A percentile compares a stretch with the other conserved stretches of the same genome.
Conservation (phyloP, 2,329 filamentous ascomycete species). For the Cladophialophora bantiana region DNA sequence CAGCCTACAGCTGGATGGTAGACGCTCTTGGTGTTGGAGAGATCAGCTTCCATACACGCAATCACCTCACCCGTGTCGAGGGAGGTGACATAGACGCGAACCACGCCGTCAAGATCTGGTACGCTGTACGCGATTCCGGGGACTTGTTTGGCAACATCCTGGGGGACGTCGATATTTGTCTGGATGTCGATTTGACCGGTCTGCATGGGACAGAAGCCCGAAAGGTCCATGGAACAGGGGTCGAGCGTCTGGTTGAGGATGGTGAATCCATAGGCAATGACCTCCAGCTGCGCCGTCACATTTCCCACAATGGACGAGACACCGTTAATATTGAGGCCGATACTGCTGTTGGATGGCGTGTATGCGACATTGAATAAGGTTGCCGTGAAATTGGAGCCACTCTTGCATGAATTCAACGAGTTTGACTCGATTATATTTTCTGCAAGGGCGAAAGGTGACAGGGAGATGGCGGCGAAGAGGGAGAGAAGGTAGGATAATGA, state of each 20-base stretch:
- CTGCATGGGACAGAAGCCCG: conserved; percentile 89
- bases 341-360: conserved; percentile 69
- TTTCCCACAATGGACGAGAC: conserved; percentile 84
- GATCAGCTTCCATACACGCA: conserved; percentile 84
- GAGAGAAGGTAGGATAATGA: conserved; percentile 36
- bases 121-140: conserved; percentile 88
- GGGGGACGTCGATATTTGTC: conserved; percentile 70
- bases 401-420: conserved; percentile 84
- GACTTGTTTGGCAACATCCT: conserved; percentile 67
- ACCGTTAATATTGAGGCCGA: conserved; percentile 77
- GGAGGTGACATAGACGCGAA: conserved; percentile 80
- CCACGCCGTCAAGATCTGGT: conserved; percentile 86
- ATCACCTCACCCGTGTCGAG: conserved; percentile 69
- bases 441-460: conserved; percentile 62
- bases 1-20: conserved; percentile 88
- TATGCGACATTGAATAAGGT: conserved; percentile 83
- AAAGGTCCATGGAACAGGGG: conserved; percentile 73
- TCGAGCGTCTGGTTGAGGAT: conserved; percentile 72
- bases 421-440: conserved; percentile 77
- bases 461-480: conserved; percentile 49
- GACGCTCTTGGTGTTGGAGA: conserved; percentile 93
- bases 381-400: conserved; percentile 83
- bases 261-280: conserved; percentile 83
- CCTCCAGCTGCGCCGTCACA: conserved; percentile 76
- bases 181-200: conserved; percentile 79